A percentile compares a stretch with the other conserved stretches of the same genome.
Evolutionary conservation across 306 rosid genomes (phyloP).

Genomic region (Glycine tomentella): DNA sequence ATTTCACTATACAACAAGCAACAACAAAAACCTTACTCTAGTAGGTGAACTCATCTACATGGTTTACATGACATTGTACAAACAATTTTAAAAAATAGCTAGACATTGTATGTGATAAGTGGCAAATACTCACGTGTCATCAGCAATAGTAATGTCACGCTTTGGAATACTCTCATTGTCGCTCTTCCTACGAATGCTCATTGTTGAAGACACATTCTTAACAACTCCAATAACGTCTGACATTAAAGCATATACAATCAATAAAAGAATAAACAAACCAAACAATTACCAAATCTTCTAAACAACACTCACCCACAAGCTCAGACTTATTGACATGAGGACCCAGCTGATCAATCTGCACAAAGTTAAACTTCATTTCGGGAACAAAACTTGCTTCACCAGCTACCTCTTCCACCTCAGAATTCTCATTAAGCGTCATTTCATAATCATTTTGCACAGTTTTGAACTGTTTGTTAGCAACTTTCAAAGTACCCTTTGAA

Average conservation of each 20-base stretch:
- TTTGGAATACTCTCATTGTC: conserved; percentile 80
- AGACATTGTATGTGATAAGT: not conserved
- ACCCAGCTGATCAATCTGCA: conserved; percentile 85
- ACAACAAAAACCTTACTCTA: not conserved
- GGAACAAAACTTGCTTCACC: conserved; percentile 81
- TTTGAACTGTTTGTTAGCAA: conserved; percentile 91
- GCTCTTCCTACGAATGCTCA: conserved; percentile 86
- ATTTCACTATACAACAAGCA: not conserved
- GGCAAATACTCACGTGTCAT: conserved; percentile 68
- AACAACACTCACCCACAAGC: conserved; percentile 76
- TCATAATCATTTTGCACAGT: conserved; percentile 94
- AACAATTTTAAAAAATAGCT: not conserved
- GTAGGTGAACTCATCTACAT: not conserved
- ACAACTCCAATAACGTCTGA: conserved; percentile 92
- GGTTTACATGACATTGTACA: not conserved
- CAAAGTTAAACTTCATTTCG: conserved; percentile 78
- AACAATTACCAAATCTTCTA: not conserved
- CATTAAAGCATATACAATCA: not conserved
- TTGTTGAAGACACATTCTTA: conserved; percentile 81
- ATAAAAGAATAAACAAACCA: not conserved
- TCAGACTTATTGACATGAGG: conserved; percentile 74
- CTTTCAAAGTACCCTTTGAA: conserved; percentile 79
- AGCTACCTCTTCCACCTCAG: conserved; percentile 89
- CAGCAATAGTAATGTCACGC: conserved; percentile 96
- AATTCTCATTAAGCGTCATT: conserved; percentile 84